A percentile compares a stretch with the other conserved stretches of the same genome.
Conservation (phyloP, 345 rosid species). For the Zanthoxylum bungeanum region DNA sequence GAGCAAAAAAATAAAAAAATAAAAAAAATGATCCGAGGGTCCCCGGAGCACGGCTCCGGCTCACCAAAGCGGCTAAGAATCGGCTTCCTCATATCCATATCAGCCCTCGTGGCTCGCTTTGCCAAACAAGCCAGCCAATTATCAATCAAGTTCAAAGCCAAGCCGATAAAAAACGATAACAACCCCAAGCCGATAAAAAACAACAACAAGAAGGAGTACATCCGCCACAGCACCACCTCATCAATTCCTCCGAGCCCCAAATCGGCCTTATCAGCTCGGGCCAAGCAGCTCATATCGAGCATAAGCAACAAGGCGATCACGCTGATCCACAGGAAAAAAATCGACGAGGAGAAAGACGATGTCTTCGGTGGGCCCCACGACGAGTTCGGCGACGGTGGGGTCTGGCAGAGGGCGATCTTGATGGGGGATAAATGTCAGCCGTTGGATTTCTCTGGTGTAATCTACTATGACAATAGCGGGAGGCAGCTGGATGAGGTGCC, state of each 20-base stretch:
- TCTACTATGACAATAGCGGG: conserved; percentile 73
- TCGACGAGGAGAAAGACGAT: conserved; percentile 13
- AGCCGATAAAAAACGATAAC: background rate
- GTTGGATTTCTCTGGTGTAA: conserved; percentile 82
- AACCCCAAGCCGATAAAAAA: background rate
- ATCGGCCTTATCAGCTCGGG: conserved; percentile 33
- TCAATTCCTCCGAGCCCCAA: conserved; percentile 10
- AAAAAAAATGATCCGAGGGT: conserved; percentile 24
- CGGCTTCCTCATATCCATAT: conserved; percentile 16
- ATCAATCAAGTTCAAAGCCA: conserved; percentile 21
- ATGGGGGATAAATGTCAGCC: conserved; percentile 98
- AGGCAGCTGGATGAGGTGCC: conserved; percentile 60
- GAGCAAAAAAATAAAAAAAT: too few relatives aligned
- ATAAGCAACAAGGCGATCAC: conserved; percentile 59
- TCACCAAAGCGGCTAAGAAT: conserved; percentile 34
- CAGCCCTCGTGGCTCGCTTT: background rate
- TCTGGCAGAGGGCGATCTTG: conserved; percentile 84
- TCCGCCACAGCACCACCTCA: background rate
- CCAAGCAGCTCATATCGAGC: conserved; percentile 47
- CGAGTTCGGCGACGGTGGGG: conserved; percentile 67
- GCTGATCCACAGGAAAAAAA: conserved; percentile 28
- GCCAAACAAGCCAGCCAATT: conserved; percentile 52
- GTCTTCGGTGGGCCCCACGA: conserved; percentile 17
- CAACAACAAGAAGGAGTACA: background rate
- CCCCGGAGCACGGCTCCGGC: background rate